These are phyloP conservation scores for Elongisporangium anandrum DNA, from an alignment of 352 stramenopile species.

Conservation along the genomic window DNA sequence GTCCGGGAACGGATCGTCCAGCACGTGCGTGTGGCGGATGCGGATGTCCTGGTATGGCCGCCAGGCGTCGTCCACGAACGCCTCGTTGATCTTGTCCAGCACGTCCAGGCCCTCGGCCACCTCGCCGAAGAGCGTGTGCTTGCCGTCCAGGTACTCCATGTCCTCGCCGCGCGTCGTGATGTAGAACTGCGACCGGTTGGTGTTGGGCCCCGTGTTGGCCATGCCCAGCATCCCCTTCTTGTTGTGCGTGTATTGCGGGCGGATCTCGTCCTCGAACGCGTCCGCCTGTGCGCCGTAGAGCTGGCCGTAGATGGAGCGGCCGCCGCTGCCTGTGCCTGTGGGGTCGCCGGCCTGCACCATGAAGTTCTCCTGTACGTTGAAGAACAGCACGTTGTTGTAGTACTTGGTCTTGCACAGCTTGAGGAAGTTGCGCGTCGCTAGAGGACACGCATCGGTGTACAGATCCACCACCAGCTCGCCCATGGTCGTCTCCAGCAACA, in stretches of 20 bases:
- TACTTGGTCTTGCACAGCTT: conserved; percentile 95
- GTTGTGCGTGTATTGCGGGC: conserved; percentile 41
- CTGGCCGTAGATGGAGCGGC: conserved; percentile 93
- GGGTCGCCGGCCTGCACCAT: conserved; percentile 90
- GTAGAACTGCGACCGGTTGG: conserved; percentile 94
- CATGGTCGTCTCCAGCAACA: conserved; percentile 91
- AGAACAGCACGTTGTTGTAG: conserved; percentile 93
- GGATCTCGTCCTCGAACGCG: conserved; percentile 80
- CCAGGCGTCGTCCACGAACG: conserved; percentile 94
- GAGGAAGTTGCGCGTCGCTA: conserved; percentile 91
- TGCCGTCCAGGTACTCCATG: conserved; percentile 89
- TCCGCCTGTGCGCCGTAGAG: conserved; percentile 82
- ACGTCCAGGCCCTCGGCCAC: conserved; percentile 94
- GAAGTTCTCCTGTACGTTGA: conserved; percentile 96
- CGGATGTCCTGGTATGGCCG: conserved; percentile 97
- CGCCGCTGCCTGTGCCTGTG: conserved; percentile 93
- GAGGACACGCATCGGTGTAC: conserved; percentile 77
- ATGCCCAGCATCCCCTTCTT: conserved; percentile 75
- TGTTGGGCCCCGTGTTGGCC: conserved; percentile 73
- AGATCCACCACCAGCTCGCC: conserved; percentile 92
- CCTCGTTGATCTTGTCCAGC: conserved; percentile 91
- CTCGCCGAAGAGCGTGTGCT: conserved; percentile 91
- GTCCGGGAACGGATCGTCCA: conserved; percentile 84
- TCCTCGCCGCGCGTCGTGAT: conserved; percentile 92
- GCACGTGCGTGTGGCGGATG: conserved; percentile 91